Percentiles rank a stretch among this genome's conserved stretches.
phyloP scores from a whole-genome alignment of 2,329 filamentous ascomycete species.

The Aspergillus unguis region DNA sequence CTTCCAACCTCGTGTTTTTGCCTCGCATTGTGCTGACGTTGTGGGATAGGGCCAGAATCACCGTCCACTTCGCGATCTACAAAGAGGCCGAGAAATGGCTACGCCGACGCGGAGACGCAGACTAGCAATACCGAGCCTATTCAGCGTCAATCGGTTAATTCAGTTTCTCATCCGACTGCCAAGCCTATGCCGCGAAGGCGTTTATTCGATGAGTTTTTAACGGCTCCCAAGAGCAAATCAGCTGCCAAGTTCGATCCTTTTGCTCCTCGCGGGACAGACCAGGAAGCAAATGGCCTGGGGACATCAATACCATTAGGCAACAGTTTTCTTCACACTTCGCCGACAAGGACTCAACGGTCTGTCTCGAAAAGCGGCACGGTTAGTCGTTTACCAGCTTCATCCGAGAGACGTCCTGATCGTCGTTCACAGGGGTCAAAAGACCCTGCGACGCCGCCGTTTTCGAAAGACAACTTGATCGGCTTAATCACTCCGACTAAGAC shows the following conservation, averaged over 20 bases:
- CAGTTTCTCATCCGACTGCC: neutral
- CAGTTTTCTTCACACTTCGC: neutral
- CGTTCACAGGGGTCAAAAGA: neutral
- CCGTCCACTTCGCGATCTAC: neutral
- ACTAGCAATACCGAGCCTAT: neutral
- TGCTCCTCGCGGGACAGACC: neutral
- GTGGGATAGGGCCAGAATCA: neutral
- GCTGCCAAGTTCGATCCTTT: neutral
- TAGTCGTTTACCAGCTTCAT: neutral
- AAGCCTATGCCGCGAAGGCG: slow-evolving; percentile 1
- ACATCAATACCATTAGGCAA: neutral
- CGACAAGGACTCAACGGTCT: neutral
- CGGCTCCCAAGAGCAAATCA: neutral
- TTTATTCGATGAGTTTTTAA: neutral
- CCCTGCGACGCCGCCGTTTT: neutral
- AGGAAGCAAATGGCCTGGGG: neutral
- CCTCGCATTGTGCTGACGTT: neutral
- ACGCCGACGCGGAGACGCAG: neutral
- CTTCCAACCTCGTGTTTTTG: no score
- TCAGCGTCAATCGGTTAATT: neutral
- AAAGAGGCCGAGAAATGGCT: neutral
- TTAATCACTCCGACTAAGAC: neutral
- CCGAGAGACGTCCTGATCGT: neutral
- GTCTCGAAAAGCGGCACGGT: neutral
- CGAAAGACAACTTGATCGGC: neutral